Evolutionary conservation across 371 early-diverging fungal species (phyloP), one percentile per base, ranked within the genome.

Genomic region (Rhizomucor miehei): DNA sequence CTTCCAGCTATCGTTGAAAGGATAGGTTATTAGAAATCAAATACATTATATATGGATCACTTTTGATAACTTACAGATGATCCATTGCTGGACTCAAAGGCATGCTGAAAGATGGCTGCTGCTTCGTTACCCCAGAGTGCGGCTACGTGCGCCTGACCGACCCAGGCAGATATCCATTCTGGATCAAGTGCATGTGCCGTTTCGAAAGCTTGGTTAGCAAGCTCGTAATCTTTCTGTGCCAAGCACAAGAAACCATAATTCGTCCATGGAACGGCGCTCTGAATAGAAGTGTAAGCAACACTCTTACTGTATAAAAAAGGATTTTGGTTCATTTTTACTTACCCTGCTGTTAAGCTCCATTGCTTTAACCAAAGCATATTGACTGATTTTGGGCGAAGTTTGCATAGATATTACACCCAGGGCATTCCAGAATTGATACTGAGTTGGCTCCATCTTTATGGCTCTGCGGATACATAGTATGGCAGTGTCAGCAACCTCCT

Each of bases 201-300:
- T 0, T 77, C 66, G 60, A 94, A 95, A 1, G 90, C 87, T 51
- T 84, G 79, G 48, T 79, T 77, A 0, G 93, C 92, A 35, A 97
- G 78, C 35, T 91, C 92, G 29, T 82, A 62, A 54, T 97, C 95
- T 19, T 82, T 75, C 34, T 82, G 69, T 1, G 83, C 62, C 23
- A 93, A 56, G 62, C 88, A 93, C n/a, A 94, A 61, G 65, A 84
- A 88, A 0, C 94, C 97, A 48, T 91, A 79, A 58, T 93, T 94
- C 2, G 88, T 80, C 92, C 92, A 94, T 4, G 89, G 66, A 3
- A 77, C 77, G 1, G 89, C 83, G 49, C 73, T 78, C 79, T 88
- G 52, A 48, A 5, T 0, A 17, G 19, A 45, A 3, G 35, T n/a
- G n/a, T n/a, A n/a, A n/a, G n/a, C n/a, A n/a, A n/a, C n/a, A n/a